Evolutionary conservation across 495 filamentous ascomycete species (phyloP).

Genomic region (Neurospora discreta): DNA sequence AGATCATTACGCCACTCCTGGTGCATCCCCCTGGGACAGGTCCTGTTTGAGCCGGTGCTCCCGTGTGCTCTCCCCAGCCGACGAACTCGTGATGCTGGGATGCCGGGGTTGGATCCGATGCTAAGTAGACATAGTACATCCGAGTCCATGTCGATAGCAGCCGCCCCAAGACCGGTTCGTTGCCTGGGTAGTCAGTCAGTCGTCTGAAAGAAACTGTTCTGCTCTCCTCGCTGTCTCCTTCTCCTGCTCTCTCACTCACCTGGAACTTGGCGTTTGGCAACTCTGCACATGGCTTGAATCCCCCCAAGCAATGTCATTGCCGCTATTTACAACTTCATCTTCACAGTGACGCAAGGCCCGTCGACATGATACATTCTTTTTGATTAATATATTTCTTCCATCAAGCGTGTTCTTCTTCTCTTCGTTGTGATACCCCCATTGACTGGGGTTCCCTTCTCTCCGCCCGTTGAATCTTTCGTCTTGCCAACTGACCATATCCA

Average conservation of each 20-base stretch:
- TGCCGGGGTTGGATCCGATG: background rate
- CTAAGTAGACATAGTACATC: background rate
- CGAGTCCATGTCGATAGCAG: background rate
- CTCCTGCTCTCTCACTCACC: slow-evolving; percentile 7
- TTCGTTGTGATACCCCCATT: slow-evolving; percentile 35
- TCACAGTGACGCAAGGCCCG: slow-evolving; percentile 14
- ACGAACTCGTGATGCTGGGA: slow-evolving; percentile 5
- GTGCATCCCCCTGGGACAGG: slow-evolving; percentile 15
- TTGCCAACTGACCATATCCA: slow-evolving; percentile 12
- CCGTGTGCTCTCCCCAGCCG: slow-evolving; percentile 7
- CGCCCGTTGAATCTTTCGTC: slow-evolving; percentile 12
- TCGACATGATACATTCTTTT: slow-evolving; percentile 22
- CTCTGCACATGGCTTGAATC: slow-evolving; percentile 14
- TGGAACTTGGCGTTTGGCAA: slow-evolving; percentile 12
- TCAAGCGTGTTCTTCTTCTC: background rate
- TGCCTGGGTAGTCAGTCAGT: background rate
- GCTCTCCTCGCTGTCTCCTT: slow-evolving; percentile 1
- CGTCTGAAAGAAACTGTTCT: background rate
- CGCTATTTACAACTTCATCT: slow-evolving; percentile 17
- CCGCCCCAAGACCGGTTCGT: background rate
- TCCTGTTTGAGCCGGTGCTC: slow-evolving; percentile 26
- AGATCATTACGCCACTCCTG: slow-evolving; percentile 11
- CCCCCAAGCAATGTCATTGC: slow-evolving; percentile 12
- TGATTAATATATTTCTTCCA: slow-evolving; percentile 11
- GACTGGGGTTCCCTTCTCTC: slow-evolving; percentile 35